Evolutionary conservation across 2,329 filamentous ascomycete species (phyloP).

Genomic region (Ceratocystiopsis sp.): DNA sequence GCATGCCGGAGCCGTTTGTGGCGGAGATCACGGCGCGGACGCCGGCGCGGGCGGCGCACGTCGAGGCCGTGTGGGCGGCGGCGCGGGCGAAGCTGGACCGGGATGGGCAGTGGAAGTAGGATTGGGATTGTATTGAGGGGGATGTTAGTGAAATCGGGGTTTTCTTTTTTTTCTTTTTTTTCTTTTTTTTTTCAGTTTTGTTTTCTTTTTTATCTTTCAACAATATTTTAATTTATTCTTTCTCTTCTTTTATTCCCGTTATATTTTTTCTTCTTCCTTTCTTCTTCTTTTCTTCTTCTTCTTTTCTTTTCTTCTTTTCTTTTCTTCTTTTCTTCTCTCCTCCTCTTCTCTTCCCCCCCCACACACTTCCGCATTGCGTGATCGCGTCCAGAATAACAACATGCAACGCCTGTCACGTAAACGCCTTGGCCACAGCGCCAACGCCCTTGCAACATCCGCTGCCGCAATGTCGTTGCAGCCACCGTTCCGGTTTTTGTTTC

Average conservation of each 20-base stretch:
- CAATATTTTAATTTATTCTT: background rate
- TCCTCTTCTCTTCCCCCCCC: slow-evolving; percentile 1
- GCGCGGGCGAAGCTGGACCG: too few relatives aligned
- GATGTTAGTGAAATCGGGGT: slow-evolving; percentile 27
- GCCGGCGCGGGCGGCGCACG: slow-evolving; percentile 18
- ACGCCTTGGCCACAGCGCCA: too few relatives aligned
- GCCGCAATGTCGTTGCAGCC: too few relatives aligned
- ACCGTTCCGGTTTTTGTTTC: too few relatives aligned
- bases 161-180: background rate
- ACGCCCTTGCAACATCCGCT: too few relatives aligned
- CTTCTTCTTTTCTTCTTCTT: background rate
- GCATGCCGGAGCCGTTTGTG: slow-evolving; percentile 23
- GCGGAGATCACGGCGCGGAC: slow-evolving; percentile 20
- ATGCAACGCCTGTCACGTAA: too few relatives aligned
- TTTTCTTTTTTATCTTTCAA: background rate
- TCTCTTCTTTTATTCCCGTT: background rate
- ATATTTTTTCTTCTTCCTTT: background rate
- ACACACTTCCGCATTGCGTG: too few relatives aligned
- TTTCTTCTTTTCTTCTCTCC: slow-evolving; percentile 1
- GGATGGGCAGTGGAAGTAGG: too few relatives aligned
- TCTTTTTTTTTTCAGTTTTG: background rate
- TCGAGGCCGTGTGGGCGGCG: slow-evolving; percentile 20
- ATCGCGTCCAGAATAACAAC: too few relatives aligned
- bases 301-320: background rate
- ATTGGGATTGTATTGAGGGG: too few relatives aligned